Conservation (phyloP, 306 rosid species). For the Trifolium fragiferum region DNA sequence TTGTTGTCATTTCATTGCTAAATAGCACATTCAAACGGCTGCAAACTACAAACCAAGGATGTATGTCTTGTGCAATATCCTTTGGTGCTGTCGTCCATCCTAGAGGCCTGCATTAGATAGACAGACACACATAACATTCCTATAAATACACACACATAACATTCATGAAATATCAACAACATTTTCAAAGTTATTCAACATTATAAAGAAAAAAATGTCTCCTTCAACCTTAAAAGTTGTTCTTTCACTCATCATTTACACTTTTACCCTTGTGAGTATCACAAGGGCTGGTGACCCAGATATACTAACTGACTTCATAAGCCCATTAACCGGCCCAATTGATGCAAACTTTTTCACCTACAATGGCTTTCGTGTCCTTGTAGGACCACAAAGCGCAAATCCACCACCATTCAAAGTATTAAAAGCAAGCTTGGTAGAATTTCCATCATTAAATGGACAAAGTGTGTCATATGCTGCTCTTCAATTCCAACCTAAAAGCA, state of each 20-base stretch:
- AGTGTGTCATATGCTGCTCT: conserved; percentile 65
- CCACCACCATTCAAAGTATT: conserved; percentile 38
- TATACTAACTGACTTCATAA: conserved; percentile 53
- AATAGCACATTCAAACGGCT: conserved; percentile 21
- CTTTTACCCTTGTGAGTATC: conserved; percentile 31
- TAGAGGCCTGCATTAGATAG: conserved; percentile 27
- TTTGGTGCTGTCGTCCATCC: neutral
- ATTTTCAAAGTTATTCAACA: neutral
- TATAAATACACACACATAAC: conserved; percentile 11
- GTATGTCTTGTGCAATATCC: conserved; percentile 1
- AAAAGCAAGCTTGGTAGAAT: conserved; percentile 52
- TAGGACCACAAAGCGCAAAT: neutral
- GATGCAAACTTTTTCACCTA: conserved; percentile 58
- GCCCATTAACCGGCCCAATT: conserved; percentile 30
- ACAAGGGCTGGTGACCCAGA: conserved; percentile 57
- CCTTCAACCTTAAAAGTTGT: conserved; percentile 23
- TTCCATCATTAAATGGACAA: conserved; percentile 61
- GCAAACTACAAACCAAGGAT: conserved; percentile 7
- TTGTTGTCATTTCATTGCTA: neutral
- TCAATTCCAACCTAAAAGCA: conserved; percentile 39
- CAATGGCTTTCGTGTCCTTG: conserved; percentile 44
- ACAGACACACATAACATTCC: neutral
- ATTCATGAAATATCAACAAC: neutral
- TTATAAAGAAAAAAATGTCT: conserved; percentile 27
- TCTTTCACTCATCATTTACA: conserved; percentile 38